Evolutionary conservation across 2,329 filamentous ascomycete genomes (phyloP), one percentile per base, ranked within the genome.

Genomic region (Thelonectria rubi): DNA sequence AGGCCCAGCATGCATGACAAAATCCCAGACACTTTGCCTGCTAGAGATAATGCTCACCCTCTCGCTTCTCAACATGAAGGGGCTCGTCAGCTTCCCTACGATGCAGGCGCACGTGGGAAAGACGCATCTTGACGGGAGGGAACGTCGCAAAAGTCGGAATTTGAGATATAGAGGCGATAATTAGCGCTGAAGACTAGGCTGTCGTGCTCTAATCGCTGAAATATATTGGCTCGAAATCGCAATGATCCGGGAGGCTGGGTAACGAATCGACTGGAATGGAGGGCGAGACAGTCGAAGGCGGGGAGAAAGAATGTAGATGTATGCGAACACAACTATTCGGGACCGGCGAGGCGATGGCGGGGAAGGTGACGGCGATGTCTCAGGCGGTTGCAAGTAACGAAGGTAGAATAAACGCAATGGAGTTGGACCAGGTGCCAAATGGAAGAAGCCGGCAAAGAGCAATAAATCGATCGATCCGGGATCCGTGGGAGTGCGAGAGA

Each of bases 291-390:
- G 61, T 65, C 26, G 61, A 65, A 57, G 68, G 71, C 67, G 63
- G 66, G 70, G 60, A 64, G 50, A 60, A 71, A 69, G 66, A 72
- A 71, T 70, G 68, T 64, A 65, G 72, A 71, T 70, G 68, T 64
- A 65, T 62, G 43, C 53, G 58, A 55, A 52, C 58, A 43, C 58
- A 43, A 62, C 64, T 68, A 70, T 72, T 58, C 34, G 66, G 66
- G 51, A 51, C 64, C 55, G 60, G 64, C 61, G 60, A 58, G 58
- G 68, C 58, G 62, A 65, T 66, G 57, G 50, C 63, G 60, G 56
- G 59, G 45, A 54, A 12, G 66, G 63, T 59, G 65, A 60, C 62
- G 63, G 61, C 46, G 55, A 63, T 73, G 72, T 74, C 71, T 74
- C 61, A 67, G 59, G 64, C 42, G 56, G 49, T 40, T 52, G 46